Base-by-base conservation (phyloP, 2,329 filamentous ascomycete species). In the Fusarium heterosporum region DNA sequence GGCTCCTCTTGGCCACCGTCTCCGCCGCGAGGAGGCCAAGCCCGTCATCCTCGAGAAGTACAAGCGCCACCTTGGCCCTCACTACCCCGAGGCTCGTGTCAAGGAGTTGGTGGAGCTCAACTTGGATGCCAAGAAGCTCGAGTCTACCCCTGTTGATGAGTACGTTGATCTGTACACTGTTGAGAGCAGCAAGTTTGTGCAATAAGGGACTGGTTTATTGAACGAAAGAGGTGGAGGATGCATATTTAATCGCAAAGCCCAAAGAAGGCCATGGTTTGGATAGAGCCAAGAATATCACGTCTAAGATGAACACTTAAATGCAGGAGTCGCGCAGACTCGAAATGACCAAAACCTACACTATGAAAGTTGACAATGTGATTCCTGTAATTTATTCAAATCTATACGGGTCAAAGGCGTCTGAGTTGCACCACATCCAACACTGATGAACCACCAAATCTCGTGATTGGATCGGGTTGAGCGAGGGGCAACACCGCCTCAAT, bases 11-110 rank as follows among this genome's bases (percentile, higher is more conserved):
- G 96, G 96, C 73, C 96, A 99, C 85, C 90, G 91, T 70, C 85
- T 96, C 76, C 87, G 96, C 70, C 89, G 95, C 74, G 94, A 97
- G 74, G 96, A 99, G 87, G 96, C 96, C 73, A 98, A 98, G 88
- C 96, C 96, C 60, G 92, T 97, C 81, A 97, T 99, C 73, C 83
- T 98, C 73, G 89, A 89, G 79, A 99, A 99, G 86, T 99, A 93
- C 85, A 91, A 94, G 89, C 90, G 92, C 78, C 96, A 99, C 81
- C 83, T 98, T 50, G 87, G 86, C 73, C 92, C 91, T 53, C 95
- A 97, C 83, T 96, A 91, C 80, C 83, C 88, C 63, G 85, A 92
- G 77, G 84, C 85, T 47, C 89, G 90, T 76, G 93, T 97, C 50
- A 87, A 95, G 82, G 85, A 96, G 82, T 85, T 99, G 54, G 86